Percentiles rank a stretch among this genome's conserved stretches.
phyloP scores from a whole-genome alignment of 768 basidiomycete species.

The Panaeolus cyanescens region DNA sequence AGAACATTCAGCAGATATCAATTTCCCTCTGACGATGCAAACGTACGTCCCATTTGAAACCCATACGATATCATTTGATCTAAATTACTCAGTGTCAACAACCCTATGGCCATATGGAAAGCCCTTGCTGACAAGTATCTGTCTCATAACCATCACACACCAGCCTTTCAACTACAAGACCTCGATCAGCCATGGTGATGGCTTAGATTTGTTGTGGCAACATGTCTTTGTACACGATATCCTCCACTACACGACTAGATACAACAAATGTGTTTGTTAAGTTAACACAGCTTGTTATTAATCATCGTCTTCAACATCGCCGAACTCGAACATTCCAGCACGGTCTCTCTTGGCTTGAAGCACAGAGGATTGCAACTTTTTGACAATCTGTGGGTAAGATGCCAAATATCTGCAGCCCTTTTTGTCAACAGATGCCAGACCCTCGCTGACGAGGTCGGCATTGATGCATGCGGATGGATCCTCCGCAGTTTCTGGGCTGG shows the following conservation, averaged over 20 bases:
- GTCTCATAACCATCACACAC: background rate
- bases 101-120: slow-evolving; percentile 4
- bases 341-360: slow-evolving; percentile 72
- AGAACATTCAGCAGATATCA: slow-evolving; percentile 53
- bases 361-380: slow-evolving; percentile 63
- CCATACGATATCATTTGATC: background rate
- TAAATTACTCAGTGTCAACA: slow-evolving; percentile 4
- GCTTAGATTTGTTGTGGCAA: background rate
- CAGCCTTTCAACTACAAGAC: background rate
- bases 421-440: slow-evolving; percentile 78
- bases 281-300: slow-evolving; percentile 15
- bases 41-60: background rate
- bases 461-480: slow-evolving; percentile 85
- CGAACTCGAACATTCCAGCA: slow-evolving; percentile 86
- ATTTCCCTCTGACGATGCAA: slow-evolving; percentile 45
- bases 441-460: slow-evolving; percentile 86
- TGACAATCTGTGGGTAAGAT: slow-evolving; percentile 68
- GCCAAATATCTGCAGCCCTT: slow-evolving; percentile 74
- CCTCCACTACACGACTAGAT: background rate
- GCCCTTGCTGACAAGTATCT: background rate
- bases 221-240: background rate
- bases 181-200: background rate
- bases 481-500: slow-evolving; percentile 63
- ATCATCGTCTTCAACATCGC: slow-evolving; percentile 89
- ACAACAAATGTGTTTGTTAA: background rate